Conservation (phyloP, 257 asterid genomes). For the Cinchona pubescens region DNA sequence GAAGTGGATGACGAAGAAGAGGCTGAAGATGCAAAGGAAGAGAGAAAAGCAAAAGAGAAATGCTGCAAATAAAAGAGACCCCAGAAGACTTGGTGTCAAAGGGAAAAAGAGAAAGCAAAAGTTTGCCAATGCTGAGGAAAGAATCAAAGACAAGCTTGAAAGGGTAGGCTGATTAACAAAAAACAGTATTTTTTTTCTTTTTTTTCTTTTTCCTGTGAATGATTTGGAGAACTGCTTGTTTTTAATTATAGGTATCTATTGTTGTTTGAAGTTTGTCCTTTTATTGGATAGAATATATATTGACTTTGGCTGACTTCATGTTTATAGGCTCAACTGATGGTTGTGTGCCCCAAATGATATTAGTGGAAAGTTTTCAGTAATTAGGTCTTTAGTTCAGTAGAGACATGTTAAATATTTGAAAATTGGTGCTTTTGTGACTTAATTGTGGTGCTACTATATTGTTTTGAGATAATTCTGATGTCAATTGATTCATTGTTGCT, state of each 20-base stretch:
- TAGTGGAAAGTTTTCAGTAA: no score
- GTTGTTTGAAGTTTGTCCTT: no score
- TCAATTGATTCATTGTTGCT: not conserved
- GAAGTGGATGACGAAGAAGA: constrained; percentile 78
- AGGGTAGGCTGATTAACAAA: constrained; percentile 14
- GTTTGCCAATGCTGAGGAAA: constrained; percentile 80
- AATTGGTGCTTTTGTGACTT: no score
- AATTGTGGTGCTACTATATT: no score
- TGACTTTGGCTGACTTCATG: no score
- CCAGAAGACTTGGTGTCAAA: constrained; percentile 66
- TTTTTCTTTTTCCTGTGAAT: not conserved
- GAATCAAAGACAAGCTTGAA: constrained; percentile 74
- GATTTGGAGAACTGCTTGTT: not conserved
- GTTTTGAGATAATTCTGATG: not conserved
- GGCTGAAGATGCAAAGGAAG: constrained; percentile 62
- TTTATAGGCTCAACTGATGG: no score
- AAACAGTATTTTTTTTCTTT: not conserved
- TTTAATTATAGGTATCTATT: no score
- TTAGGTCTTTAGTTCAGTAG: no score
- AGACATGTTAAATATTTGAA: no score
- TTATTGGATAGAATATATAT: no score
- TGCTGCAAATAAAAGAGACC: constrained; percentile 80
- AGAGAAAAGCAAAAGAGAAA: constrained; percentile 70
- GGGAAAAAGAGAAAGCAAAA: constrained; percentile 58
- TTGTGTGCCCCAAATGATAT: no score